These are phyloP conservation scores for Populus ilicifolia DNA, from an alignment of 345 rosid species.

Conservation along the genomic window DNA sequence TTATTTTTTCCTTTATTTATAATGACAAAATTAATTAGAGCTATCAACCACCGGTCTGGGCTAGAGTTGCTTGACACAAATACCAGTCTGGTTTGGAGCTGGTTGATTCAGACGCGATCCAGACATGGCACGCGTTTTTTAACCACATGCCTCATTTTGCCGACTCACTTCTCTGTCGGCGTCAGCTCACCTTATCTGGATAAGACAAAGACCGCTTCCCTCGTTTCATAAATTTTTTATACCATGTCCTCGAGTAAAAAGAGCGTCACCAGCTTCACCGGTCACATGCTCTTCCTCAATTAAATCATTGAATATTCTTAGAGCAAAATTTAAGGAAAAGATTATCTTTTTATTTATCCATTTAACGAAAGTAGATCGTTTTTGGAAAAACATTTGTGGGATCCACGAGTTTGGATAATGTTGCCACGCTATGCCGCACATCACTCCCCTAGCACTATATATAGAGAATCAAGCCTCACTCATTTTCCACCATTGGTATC, in stretches of 20 bases:
- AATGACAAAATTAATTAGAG: too few relatives aligned
- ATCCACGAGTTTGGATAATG: constrained; percentile 32
- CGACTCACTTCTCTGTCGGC: background rate
- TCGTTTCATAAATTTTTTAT: background rate
- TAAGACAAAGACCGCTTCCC: constrained; percentile 13
- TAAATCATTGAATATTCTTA: background rate
- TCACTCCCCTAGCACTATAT: constrained; percentile 6
- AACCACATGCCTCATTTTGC: background rate
- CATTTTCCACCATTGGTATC: background rate
- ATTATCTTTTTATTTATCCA: background rate
- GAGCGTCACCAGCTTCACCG: background rate
- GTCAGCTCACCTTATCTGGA: constrained; percentile 8
- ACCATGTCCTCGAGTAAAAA: too few relatives aligned
- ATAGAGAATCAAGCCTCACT: background rate
- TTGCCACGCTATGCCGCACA: constrained; percentile 22
- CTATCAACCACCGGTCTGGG: too few relatives aligned
- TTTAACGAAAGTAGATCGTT: background rate
- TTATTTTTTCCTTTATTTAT: too few relatives aligned
- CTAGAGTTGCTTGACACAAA: too few relatives aligned
- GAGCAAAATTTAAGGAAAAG: background rate
- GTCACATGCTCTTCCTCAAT: background rate
- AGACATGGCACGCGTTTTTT: background rate
- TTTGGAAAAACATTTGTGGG: too few relatives aligned
- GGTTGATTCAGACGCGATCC: background rate
- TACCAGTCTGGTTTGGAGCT: background rate